Evolutionary conservation across 805 yeast genomes (phyloP).

Genomic region (Yarrowia hollandica): DNA sequence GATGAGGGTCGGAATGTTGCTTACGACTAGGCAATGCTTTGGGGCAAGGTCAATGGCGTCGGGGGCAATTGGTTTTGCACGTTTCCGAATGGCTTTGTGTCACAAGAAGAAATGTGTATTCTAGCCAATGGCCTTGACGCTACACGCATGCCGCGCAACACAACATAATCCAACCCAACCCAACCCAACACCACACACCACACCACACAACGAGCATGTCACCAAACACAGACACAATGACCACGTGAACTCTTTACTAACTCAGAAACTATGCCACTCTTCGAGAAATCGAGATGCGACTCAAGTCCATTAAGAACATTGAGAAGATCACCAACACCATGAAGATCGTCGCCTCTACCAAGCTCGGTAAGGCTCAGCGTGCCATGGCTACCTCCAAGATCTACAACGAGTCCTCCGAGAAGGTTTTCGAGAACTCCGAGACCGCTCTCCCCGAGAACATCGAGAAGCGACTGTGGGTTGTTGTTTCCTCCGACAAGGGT

Average conservation of each 20-base stretch:
- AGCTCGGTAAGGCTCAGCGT: constrained; percentile 91
- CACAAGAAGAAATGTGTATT: background rate
- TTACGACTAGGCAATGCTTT: no score
- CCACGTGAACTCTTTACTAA: background rate
- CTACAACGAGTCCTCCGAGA: constrained; percentile 75
- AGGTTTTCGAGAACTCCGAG: constrained; percentile 79
- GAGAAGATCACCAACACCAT: constrained; percentile 99
- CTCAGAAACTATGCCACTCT: constrained; percentile 92
- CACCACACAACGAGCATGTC: background rate
- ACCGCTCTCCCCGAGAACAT: constrained; percentile 56
- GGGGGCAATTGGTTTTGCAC: background rate
- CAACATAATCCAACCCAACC: no score
- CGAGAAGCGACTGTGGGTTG: constrained; percentile 75
- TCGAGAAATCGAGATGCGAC: constrained; percentile 97
- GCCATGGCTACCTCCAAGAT: constrained; percentile 87
- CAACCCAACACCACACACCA: no score
- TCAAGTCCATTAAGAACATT: constrained; percentile 96
- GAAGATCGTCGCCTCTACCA: constrained; percentile 98
- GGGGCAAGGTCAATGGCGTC: no score
- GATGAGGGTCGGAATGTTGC: no score
- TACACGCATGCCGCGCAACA: background rate
- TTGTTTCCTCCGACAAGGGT: constrained; percentile 95
- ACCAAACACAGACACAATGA: background rate
- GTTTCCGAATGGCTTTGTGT: no score
- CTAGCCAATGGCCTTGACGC: background rate